Evolutionary conservation across 805 yeast species (phyloP).

Genomic region (Myxozyma geophila): DNA sequence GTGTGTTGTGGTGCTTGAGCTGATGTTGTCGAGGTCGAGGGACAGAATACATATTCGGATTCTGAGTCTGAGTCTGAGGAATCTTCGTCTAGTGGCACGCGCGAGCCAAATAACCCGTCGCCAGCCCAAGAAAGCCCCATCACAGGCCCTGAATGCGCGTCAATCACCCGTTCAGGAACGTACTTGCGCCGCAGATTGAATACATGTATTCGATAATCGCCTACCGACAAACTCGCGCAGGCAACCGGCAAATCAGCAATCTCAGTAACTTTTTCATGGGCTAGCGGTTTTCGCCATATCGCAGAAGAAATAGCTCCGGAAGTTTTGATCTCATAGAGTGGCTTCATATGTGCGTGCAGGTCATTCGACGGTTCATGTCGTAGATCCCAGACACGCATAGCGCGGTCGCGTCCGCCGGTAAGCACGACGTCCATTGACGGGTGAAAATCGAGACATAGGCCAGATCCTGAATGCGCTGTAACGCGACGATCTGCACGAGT

Average conservation of each 20-base stretch:
- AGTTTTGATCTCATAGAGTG: constrained; percentile 73
- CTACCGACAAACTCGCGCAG: constrained; percentile 65
- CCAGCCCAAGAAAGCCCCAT: constrained; percentile 62
- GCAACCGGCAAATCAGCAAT: constrained; percentile 67
- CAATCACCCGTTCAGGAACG: constrained; percentile 65
- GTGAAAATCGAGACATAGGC: constrained; percentile 85
- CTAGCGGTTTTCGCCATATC: constrained; percentile 61
- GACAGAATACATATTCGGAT: neutral
- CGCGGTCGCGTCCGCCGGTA: constrained; percentile 92
- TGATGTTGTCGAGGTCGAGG: neutral
- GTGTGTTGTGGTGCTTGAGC: neutral
- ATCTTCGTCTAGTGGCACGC: constrained; percentile 1
- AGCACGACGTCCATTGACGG: constrained; percentile 78
- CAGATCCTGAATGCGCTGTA: constrained; percentile 92
- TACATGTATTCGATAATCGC: constrained; percentile 67
- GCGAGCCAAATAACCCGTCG: constrained; percentile 25
- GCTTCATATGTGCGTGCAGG: constrained; percentile 43
- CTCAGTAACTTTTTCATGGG: constrained; percentile 37
- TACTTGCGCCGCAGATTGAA: constrained; percentile 73
- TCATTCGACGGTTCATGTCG: constrained; percentile 38
- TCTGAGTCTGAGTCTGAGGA: neutral
- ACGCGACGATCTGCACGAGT: constrained; percentile 64
- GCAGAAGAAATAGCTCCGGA: constrained; percentile 81
- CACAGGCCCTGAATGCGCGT: constrained; percentile 54
- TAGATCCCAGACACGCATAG: constrained; percentile 76